Evolutionary conservation across 345 rosid species (phyloP), one percentile per base, ranked within the genome.

Genomic region (Lepidium didymum): DNA sequence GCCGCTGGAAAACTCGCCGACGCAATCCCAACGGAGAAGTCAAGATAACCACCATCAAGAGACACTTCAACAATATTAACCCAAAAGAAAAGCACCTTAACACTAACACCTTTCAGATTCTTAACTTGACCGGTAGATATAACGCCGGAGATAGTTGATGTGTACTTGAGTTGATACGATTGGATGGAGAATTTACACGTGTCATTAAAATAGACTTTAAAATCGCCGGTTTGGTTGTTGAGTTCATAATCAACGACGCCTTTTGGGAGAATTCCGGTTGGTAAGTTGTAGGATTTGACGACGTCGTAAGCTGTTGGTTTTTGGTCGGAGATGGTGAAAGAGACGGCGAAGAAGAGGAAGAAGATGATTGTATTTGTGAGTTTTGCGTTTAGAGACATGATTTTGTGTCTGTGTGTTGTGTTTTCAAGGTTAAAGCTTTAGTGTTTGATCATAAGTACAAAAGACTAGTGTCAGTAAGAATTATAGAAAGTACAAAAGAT

Each of bases 21-120:
- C 16, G 80, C 78, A n/a, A 86, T 75, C n/a, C 91, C 91, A 7
- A 88, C 87, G 10, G 92, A 86, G 75, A 91, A 80, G 27, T 68
- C 58, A 35, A 86, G 76, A 9, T 81, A 81, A 1, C 52, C 68
- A 21, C 84, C 84, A 8, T 72, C 73, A 16, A 69, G 81, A 58
- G 35, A 69, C 14, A 88, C 84, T 60, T 83, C 81, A 27, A 56
- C 77, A 11, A 87, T 84, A 51, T 53, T 73, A 23, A 86, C 46
- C 98, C 98, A 89, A 6, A 89, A 46, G 0, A 89, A 56, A 40
- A 84, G 49, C 8, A 87, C 78, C 70, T 80, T 82, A 16, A 89
- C 92, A 25, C 75, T 73, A 9, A 83, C 81, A 2, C 94, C 96
- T 29, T 79, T 69, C 81, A 89, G 67, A 0, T 81, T 75, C 36